These are phyloP conservation scores for Talaromyces albobiverticillius DNA, from an alignment of 2,329 filamentous ascomycete genomes.

Conservation along the genomic window DNA sequence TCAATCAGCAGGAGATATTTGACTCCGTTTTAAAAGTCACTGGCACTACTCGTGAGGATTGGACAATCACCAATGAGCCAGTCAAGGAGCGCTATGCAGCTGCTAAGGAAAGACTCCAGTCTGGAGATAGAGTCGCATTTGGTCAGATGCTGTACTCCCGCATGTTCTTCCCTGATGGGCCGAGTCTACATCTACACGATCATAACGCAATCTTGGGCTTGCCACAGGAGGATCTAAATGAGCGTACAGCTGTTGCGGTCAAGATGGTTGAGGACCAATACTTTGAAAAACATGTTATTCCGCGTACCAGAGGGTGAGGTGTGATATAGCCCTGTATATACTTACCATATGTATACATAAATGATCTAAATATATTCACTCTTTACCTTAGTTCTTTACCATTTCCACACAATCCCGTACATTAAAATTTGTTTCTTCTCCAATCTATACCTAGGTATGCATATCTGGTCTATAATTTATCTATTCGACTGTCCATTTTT, in stretches of 20 bases:
- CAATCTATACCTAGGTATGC: too few relatives aligned
- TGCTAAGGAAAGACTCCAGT: slow-evolving; percentile 43
- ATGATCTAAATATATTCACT: too few relatives aligned
- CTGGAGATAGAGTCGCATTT: slow-evolving; percentile 48
- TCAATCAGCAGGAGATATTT: slow-evolving; percentile 65
- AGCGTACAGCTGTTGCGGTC: slow-evolving; percentile 7
- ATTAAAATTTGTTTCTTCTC: too few relatives aligned
- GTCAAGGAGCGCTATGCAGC: slow-evolving; percentile 49
- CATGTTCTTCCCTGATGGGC: slow-evolving; percentile 51
- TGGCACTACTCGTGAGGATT: slow-evolving; percentile 57
- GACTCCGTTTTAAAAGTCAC: slow-evolving; percentile 59
- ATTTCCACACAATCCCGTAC: too few relatives aligned
- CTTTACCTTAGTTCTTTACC: too few relatives aligned
- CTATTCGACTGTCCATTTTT: too few relatives aligned
- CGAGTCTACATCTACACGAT: slow-evolving; percentile 12
- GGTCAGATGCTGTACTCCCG: slow-evolving; percentile 54
- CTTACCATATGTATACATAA: neutral
- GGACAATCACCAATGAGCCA: slow-evolving; percentile 54
- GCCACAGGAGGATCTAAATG: slow-evolving; percentile 12
- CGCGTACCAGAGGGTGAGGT: neutral
- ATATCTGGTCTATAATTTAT: too few relatives aligned
- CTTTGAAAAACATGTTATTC: slow-evolving; percentile 8
- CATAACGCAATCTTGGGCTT: slow-evolving; percentile 11
- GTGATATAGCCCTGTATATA: too few relatives aligned
- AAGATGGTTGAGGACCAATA: slow-evolving; percentile 13